These are phyloP conservation scores for Phaeolepiota aurea DNA, from an alignment of 768 basidiomycete genomes.

Conservation along the genomic window DNA sequence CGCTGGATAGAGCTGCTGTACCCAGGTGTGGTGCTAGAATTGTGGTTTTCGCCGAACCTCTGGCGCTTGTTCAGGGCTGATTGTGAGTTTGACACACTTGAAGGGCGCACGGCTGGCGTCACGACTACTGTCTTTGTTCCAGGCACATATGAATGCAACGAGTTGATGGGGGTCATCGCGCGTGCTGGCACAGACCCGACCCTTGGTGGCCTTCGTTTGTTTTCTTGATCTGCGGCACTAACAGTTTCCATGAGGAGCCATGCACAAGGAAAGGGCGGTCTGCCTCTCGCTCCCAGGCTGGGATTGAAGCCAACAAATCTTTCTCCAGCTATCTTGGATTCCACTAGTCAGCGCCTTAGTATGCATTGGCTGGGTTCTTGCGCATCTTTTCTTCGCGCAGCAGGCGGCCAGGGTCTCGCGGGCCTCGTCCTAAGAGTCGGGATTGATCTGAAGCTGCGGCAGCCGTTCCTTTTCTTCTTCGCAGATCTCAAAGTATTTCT, in stretches of 20 bases:
- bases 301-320: conserved; percentile 71
- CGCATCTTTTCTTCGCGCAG: conserved; percentile 96
- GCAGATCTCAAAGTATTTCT: conserved; percentile 87
- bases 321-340: conserved; percentile 62
- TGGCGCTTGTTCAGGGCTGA: conserved; percentile 60
- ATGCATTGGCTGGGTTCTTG: conserved; percentile 86
- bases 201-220: conserved; percentile 47
- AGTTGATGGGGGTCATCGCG: conserved; percentile 46
- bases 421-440: conserved; percentile 71
- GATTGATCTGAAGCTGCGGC: conserved; percentile 75
- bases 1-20: conserved; percentile 13
- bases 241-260: conserved; percentile 73
- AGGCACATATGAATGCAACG: conserved; percentile 27
- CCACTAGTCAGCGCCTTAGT: conserved; percentile 64
- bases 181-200: conserved; percentile 48
- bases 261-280: conserved; percentile 75
- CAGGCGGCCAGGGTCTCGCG: conserved; percentile 77
- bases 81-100: conserved; percentile 38
- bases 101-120: conserved; percentile 45
- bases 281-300: conserved; percentile 78
- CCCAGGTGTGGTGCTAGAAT: conserved; percentile 12
- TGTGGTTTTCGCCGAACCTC: conserved; percentile 35
- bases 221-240: conserved; percentile 74
- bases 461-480: conserved; percentile 80
- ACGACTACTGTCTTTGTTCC: conserved; percentile 26